Base-by-base conservation (phyloP, 306 rosid species). In the Crotalaria pallida region DNA sequence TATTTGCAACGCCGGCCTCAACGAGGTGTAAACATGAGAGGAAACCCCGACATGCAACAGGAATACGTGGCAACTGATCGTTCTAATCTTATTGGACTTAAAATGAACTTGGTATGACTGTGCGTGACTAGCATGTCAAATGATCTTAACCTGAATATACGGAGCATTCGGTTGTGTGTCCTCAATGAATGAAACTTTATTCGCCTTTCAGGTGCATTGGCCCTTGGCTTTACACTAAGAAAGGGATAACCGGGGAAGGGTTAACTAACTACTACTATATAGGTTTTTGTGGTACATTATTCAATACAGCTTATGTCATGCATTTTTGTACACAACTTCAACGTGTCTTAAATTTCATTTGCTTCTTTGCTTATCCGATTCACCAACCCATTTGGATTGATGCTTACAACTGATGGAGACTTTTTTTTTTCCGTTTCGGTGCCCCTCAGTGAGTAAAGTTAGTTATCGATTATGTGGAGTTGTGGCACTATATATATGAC, bases 1-100 rank as follows among this genome's bases (percentile, higher is more conserved):
- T n/a, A n/a, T n/a, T n/a, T 26, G 29, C 58, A 16, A 45, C 50
- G 64, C 52, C 2, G 59, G 5, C 10, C 13, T 40, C 38, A 16
- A 74, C 43, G 4, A 77, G 72, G 96, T 89, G 94, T 87, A 83
- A 36, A 33, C 67, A 22, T 26, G 50, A 29, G 82, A 79, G 85
- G 58, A 57, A 64, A 10, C 70, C 44, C 80, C 50, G 72, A 85
- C 89, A 85, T 85, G 91, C 83, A 64, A 77, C 77, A 60, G 71
- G 74, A 55, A 69, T 73, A 80, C 65, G 85, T 84, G 84, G 82
- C 82, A 22, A 9, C 38, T n/a, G 43, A 61, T 1, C 47, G 67
- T 23, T 23, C 10, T 40, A 19, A 2, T 0, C 12, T 70, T 1
- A 70, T 58, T 76, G 55, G 56, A 31, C 55, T 7, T 57, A 0